phyloP scores from a whole-genome alignment of 2,329 filamentous ascomycete species.

The Clonostachys byssicola region DNA sequence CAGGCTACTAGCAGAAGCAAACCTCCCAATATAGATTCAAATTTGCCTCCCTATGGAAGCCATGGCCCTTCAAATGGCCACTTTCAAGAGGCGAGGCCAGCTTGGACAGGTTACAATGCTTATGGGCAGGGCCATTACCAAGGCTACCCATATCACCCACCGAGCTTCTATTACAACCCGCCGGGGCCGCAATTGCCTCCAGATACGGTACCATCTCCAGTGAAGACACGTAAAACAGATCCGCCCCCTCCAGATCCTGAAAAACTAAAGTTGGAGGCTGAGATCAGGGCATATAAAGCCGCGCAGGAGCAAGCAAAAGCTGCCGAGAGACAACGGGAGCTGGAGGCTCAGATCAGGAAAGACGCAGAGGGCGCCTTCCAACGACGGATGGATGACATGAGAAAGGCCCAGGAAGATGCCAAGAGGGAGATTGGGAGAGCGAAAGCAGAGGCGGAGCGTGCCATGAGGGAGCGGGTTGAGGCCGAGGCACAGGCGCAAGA shows the following conservation, averaged over 20 bases:
- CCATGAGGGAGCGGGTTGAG: slow-evolving; percentile 39
- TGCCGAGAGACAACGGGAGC: slow-evolving; percentile 34
- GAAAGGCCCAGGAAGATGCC: slow-evolving; percentile 37
- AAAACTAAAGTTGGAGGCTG: slow-evolving; percentile 56
- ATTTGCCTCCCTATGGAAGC: no score
- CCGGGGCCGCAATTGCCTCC: no score
- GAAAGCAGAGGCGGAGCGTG: slow-evolving; percentile 37
- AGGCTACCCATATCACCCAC: no score
- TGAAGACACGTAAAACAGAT: slow-evolving; percentile 7
- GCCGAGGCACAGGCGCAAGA: slow-evolving; percentile 38
- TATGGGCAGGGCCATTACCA: no score
- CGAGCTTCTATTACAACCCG: no score
- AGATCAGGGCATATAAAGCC: slow-evolving; percentile 47
- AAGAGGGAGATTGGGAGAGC: slow-evolving; percentile 42
- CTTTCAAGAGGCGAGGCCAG: no score
- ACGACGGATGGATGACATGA: slow-evolving; percentile 32
- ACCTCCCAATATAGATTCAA: no score
- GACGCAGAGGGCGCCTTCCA: slow-evolving; percentile 40
- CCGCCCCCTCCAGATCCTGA: slow-evolving; percentile 43
- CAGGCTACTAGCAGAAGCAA: no score
- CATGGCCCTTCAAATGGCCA: no score
- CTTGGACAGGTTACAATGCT: no score
- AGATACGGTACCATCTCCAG: no score
- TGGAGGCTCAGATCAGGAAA: slow-evolving; percentile 37
- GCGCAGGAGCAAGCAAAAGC: slow-evolving; percentile 40